Conservation (phyloP, 495 filamentous ascomycete genomes). For the Penicillium bovifimosum region DNA sequence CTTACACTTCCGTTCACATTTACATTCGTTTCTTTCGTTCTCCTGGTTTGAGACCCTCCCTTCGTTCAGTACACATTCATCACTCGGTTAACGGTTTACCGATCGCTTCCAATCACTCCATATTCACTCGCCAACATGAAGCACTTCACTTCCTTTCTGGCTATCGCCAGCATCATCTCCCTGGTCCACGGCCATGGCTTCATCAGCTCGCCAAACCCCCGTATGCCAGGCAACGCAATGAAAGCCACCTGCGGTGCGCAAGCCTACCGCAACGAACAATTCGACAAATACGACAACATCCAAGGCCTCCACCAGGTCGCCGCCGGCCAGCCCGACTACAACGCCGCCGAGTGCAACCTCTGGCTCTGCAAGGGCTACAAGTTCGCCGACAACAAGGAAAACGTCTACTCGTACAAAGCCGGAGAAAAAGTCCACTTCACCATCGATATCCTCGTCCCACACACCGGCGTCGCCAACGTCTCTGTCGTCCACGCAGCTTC, state of each 20-base stretch:
- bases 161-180: slow-evolving; percentile 45
- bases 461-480: slow-evolving; percentile 63
- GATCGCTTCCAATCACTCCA: slow-evolving; percentile 21
- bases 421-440: slow-evolving; percentile 56
- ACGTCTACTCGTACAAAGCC: slow-evolving; percentile 55
- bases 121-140: slow-evolving; percentile 29
- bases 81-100: slow-evolving; percentile 34
- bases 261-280: slow-evolving; percentile 53
- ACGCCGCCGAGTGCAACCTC: slow-evolving; percentile 54
- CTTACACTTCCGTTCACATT: slow-evolving; percentile 14
- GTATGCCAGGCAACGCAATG: slow-evolving; percentile 56
- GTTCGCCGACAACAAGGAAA: slow-evolving; percentile 63
- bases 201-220: slow-evolving; percentile 52
- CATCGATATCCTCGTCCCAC: slow-evolving; percentile 57
- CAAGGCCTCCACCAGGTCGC: slow-evolving; percentile 59
- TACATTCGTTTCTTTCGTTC: slow-evolving; percentile 27
- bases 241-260: slow-evolving; percentile 56
- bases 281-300: slow-evolving; percentile 63
- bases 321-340: slow-evolving; percentile 50
- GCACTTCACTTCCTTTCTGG: slow-evolving; percentile 25
- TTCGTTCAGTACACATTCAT: slow-evolving; percentile 21
- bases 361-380: slow-evolving; percentile 70
- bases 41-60: slow-evolving; percentile 35
- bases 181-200: slow-evolving; percentile 58
- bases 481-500: slow-evolving; percentile 59